Conservation (phyloP, 2,329 filamentous ascomycete genomes). For the Aspergillus luchuensis region DNA sequence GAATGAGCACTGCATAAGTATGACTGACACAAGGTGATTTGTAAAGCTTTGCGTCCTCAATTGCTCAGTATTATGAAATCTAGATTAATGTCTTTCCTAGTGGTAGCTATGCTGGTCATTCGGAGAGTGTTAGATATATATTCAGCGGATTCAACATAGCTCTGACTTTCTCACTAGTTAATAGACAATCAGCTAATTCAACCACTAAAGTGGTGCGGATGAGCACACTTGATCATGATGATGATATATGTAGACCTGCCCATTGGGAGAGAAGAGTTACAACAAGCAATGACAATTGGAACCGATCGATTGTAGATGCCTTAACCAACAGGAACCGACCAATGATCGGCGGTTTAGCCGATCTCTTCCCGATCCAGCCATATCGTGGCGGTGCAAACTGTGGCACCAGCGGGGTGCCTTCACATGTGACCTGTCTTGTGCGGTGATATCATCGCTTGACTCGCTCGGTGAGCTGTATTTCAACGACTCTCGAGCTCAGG, state of each 20-base stretch:
- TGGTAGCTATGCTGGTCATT: too few relatives aligned
- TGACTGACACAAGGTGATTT: too few relatives aligned
- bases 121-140: too few relatives aligned
- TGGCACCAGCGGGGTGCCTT: constrained; percentile 2
- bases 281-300: background rate
- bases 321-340: background rate
- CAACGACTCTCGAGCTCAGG: background rate
- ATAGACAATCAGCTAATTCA: too few relatives aligned
- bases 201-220: too few relatives aligned
- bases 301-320: too few relatives aligned
- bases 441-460: constrained; percentile 7
- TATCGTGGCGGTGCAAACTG: constrained; percentile 2
- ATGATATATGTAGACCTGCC: too few relatives aligned
- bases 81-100: too few relatives aligned
- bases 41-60: too few relatives aligned
- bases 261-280: background rate
- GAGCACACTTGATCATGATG: too few relatives aligned
- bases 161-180: too few relatives aligned
- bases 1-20: background rate
- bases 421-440: constrained; percentile 5
- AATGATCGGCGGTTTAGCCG: background rate
- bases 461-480: background rate
- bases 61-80: background rate
- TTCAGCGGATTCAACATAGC: too few relatives aligned
- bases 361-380: background rate